Conservation (phyloP, 192 early-diverging fungal species). For the Lobulomyces angularis region DNA sequence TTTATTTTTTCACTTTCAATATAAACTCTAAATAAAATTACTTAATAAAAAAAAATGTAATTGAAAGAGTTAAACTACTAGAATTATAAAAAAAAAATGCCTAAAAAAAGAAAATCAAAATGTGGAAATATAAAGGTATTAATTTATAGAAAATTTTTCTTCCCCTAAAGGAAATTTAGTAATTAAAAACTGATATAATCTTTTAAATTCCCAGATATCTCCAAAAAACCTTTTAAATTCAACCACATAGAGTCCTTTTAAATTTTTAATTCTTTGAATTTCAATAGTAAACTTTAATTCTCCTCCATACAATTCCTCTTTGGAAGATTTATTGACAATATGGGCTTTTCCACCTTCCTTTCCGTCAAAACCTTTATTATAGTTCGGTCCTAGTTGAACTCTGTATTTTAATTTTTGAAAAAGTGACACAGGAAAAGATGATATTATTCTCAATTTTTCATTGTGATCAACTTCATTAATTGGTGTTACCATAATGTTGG, state of each 20-base stretch:
- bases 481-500: background rate
- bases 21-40: no score
- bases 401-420: conserved; percentile 5
- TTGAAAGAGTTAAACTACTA: no score
- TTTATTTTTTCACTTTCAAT: no score
- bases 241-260: conserved; percentile 12
- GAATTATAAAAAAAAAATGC: no score
- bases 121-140: no score
- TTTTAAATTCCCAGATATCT: background rate
- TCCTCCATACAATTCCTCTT: no score
- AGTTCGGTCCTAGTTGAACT: conserved; percentile 8
- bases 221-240: background rate
- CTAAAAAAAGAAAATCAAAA: no score
- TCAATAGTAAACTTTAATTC: conserved; percentile 68
- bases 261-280: conserved; percentile 64
- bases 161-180: background rate
- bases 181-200: background rate
- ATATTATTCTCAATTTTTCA: conserved; percentile 8
- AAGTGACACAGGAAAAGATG: conserved; percentile 10
- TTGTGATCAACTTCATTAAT: conserved; percentile 3
- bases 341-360: no score
- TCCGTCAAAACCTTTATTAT: conserved; percentile 13
- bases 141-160: no score
- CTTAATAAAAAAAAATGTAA: no score
- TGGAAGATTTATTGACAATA: no score